Evolutionary conservation across 179 eudicot genomes (phyloP).

Genomic region (Carnegiea gigantea): DNA sequence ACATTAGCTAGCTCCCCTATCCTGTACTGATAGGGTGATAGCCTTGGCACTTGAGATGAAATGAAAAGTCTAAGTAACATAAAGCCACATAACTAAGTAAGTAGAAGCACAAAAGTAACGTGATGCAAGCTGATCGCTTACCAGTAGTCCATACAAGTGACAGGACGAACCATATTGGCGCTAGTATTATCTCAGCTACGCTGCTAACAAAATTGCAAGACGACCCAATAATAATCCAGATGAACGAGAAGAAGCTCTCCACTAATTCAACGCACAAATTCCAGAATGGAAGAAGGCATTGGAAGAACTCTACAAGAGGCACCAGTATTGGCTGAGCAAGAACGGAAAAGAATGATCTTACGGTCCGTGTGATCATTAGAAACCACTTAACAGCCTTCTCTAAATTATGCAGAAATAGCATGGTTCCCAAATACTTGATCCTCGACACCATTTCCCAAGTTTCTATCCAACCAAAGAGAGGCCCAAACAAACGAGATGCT

Average conservation of each 20-base stretch:
- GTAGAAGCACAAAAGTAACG: not conserved
- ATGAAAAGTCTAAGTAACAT: not conserved
- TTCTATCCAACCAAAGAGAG: conserved; percentile 94
- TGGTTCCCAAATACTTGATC: conserved; percentile 88
- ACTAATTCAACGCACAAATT: conserved; percentile 36
- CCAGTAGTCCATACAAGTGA: conserved; percentile 69
- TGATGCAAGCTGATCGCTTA: conserved; percentile 34
- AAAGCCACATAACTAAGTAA: conserved; percentile 9
- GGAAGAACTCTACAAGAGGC: conserved; percentile 55
- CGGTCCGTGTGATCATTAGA: conserved; percentile 58
- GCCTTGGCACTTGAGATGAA: not conserved
- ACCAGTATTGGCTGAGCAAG: conserved; percentile 74
- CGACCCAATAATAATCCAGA: conserved; percentile 53
- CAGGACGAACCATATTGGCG: conserved; percentile 71
- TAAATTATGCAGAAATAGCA: conserved; percentile 86
- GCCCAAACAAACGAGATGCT: conserved; percentile 89
- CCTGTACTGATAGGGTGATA: not conserved
- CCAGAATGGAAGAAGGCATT: conserved; percentile 67
- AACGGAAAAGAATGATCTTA: conserved; percentile 62
- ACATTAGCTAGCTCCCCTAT: not conserved
- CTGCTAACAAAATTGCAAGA: conserved; percentile 52
- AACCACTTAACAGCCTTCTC: conserved; percentile 89
- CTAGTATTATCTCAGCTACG: conserved; percentile 50
- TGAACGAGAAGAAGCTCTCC: conserved; percentile 45
- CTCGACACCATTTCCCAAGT: conserved; percentile 96